Evolutionary conservation across 495 filamentous ascomycete genomes (phyloP).

Genomic region (Penicillium maclennaniae): DNA sequence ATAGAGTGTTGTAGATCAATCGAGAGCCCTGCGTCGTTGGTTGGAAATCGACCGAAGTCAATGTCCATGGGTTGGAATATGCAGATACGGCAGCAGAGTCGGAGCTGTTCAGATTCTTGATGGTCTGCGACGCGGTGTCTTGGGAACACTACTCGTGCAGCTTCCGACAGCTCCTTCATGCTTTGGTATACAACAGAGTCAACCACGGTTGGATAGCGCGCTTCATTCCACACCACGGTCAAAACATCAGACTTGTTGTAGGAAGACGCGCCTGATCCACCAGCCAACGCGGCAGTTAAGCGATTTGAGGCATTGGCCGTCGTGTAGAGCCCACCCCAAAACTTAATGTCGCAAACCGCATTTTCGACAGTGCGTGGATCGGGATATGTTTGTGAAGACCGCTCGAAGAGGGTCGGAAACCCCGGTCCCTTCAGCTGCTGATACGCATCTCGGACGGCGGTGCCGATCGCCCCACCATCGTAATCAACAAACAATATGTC

Average conservation of each 20-base stretch:
- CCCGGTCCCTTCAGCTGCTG: slow-evolving; percentile 26
- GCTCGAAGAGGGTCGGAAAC: slow-evolving; percentile 42
- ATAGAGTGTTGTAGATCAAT: slow-evolving; percentile 49
- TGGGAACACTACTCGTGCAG: slow-evolving; percentile 32
- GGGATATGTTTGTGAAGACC: slow-evolving; percentile 24
- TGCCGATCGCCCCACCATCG: slow-evolving; percentile 44
- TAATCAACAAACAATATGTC: slow-evolving; percentile 50
- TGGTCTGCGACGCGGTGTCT: slow-evolving; percentile 23
- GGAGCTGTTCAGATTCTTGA: slow-evolving; percentile 27
- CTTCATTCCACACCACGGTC: slow-evolving; percentile 50
- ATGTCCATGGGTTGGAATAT: slow-evolving; percentile 41
- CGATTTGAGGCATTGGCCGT: slow-evolving; percentile 33
- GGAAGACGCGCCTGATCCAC: slow-evolving; percentile 22
- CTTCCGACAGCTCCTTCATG: slow-evolving; percentile 27
- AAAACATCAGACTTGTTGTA: slow-evolving; percentile 41
- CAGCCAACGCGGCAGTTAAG: slow-evolving; percentile 32
- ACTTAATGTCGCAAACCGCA: slow-evolving; percentile 41
- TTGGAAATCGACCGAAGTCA: slow-evolving; percentile 39
- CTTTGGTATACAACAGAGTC: slow-evolving; percentile 30
- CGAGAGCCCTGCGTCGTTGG: slow-evolving; percentile 48
- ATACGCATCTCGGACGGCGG: slow-evolving; percentile 40
- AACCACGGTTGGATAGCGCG: slow-evolving; percentile 41
- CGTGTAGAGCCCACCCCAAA: slow-evolving; percentile 46
- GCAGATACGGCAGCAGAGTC: slow-evolving; percentile 29
- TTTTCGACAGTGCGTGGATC: slow-evolving; percentile 17